phyloP scores from a whole-genome alignment of 345 rosid species.

The Sonneratia caseolaris region DNA sequence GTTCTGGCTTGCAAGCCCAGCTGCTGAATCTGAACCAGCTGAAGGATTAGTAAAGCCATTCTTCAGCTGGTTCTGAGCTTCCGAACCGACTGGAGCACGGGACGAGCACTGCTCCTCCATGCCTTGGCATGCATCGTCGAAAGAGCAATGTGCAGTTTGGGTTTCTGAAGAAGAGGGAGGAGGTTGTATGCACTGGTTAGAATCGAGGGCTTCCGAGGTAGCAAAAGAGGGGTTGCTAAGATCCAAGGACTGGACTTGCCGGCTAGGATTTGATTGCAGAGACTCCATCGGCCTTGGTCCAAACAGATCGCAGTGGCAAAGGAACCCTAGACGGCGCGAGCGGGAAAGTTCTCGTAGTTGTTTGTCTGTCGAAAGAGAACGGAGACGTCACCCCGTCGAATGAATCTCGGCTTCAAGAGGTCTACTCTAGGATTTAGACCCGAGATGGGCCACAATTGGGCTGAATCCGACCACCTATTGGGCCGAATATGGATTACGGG shows the following conservation, averaged over 20 bases:
- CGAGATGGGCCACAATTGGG: too few species aligned
- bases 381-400: too few species aligned
- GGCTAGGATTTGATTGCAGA: constrained; percentile 10
- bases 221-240: constrained; percentile 8
- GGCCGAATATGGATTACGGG: too few species aligned
- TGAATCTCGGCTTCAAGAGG: too few species aligned
- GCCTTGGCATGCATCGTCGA: constrained; percentile 8
- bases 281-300: constrained; percentile 22
- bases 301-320: too few species aligned
- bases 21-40: constrained; percentile 2
- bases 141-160: constrained; percentile 7
- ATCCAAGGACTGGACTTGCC: constrained; percentile 15
- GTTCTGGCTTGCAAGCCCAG: constrained; percentile 21
- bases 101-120: neutral
- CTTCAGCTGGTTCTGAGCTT: constrained; percentile 3
- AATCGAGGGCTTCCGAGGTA: constrained; percentile 8
- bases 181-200: constrained; percentile 9
- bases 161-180: constrained; percentile 4
- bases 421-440: too few species aligned
- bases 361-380: too few species aligned
- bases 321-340: too few species aligned
- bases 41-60: constrained; percentile 2
- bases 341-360: too few species aligned
- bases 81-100: neutral
- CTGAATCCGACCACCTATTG: too few species aligned